Conservation (phyloP, 2,329 filamentous ascomycete species). For the Talaromyces sp. region DNA sequence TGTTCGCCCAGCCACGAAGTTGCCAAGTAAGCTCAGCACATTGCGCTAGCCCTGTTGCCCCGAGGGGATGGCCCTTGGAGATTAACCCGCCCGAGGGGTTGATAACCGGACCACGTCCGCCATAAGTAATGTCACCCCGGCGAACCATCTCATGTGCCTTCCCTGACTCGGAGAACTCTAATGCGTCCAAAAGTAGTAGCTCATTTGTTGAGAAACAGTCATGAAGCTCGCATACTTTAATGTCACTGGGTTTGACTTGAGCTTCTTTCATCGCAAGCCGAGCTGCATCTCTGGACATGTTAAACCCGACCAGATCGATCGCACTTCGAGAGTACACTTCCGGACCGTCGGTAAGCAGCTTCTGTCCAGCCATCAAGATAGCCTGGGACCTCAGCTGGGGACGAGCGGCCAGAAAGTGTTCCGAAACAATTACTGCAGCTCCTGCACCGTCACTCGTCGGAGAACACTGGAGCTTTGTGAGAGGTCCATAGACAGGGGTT, state of each 20-base stretch:
- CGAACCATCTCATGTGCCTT: conserved; percentile 91
- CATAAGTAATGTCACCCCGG: conserved; percentile 85
- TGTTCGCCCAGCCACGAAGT: conserved; percentile 94
- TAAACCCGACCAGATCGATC: conserved; percentile 86
- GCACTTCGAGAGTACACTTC: conserved; percentile 75
- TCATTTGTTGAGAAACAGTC: conserved; percentile 97
- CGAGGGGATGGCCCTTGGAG: conserved; percentile 91
- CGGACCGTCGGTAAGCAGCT: conserved; percentile 80
- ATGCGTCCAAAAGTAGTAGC: conserved; percentile 82
- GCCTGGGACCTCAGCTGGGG: conserved; percentile 81
- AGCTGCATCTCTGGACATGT: conserved; percentile 77
- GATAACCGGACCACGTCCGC: conserved; percentile 70
- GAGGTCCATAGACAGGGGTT: conserved; percentile 76
- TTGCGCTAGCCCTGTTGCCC: conserved; percentile 91
- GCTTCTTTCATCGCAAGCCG: conserved; percentile 69
- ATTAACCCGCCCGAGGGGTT: conserved; percentile 94
- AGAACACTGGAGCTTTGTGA: conserved; percentile 97
- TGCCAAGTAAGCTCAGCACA: conserved; percentile 96
- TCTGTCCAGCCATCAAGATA: conserved; percentile 83
- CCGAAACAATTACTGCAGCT: conserved; percentile 83
- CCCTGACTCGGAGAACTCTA: conserved; percentile 76
- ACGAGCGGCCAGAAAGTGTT: conserved; percentile 82
- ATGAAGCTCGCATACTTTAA: conserved; percentile 87
- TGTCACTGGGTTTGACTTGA: conserved; percentile 63
- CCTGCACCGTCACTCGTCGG: conserved; percentile 92